These are phyloP conservation scores for Hansenula sp. DNA, from an alignment of 1,139 yeast species.

Conservation along the genomic window DNA sequence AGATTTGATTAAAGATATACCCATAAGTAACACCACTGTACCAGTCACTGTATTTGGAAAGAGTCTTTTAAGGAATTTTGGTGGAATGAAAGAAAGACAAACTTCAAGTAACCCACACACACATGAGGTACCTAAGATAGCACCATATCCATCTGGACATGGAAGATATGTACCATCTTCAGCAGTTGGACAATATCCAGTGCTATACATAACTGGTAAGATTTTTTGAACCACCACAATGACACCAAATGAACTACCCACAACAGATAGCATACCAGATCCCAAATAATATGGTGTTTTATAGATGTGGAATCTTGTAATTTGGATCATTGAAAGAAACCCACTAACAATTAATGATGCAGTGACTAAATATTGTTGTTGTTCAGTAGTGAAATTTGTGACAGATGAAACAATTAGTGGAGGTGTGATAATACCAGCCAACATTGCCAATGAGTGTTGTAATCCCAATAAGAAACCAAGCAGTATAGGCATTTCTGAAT, in stretches of 20 bases:
- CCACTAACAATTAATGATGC: conserved; percentile 76
- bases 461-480: conserved; percentile 71
- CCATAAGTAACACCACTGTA: conserved; percentile 83
- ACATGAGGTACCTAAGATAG: conserved; percentile 74
- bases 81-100: conserved; percentile 68
- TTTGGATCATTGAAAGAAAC: conserved; percentile 66
- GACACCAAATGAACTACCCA: conserved; percentile 87
- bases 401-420: conserved; percentile 63
- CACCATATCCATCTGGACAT: conserved; percentile 89
- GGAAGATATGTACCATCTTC: conserved; percentile 63
- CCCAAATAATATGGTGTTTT: conserved; percentile 75
- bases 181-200: conserved; percentile 62
- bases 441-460: conserved; percentile 85
- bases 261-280: conserved; percentile 82
- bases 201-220: conserved; percentile 72
- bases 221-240: conserved; percentile 74
- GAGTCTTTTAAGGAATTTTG: conserved; percentile 58
- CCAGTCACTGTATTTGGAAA: conserved; percentile 93
- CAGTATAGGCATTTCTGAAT: conserved; percentile 73
- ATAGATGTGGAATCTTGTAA: conserved; percentile 72
- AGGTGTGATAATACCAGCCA: conserved; percentile 89
- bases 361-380: conserved; percentile 70
- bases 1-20: conserved; percentile 57
- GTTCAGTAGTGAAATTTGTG: conserved; percentile 49
- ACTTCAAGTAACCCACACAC: conserved; percentile 75